Evolutionary conservation across 2,329 filamentous ascomycete genomes (phyloP), one percentile per base, ranked within the genome.

Genomic region (Fusarium setosum): DNA sequence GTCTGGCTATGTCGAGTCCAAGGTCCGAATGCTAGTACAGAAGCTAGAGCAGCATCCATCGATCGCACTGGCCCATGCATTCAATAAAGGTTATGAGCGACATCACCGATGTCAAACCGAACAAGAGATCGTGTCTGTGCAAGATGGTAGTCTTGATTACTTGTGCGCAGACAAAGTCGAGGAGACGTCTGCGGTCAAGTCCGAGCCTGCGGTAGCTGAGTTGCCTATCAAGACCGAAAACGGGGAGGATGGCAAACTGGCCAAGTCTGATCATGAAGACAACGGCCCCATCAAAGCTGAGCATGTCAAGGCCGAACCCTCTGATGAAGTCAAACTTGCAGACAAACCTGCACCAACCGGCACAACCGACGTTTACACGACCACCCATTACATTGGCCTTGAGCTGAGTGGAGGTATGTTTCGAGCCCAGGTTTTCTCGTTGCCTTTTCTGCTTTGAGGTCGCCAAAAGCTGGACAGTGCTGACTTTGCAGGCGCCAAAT

Each of bases 1-100:
- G 93, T 93, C 92, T 17, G 96, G 96, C 35, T 89, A 95, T 51
- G 93, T 99, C 5, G 93, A 98, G 77, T 97, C 96, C 15, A 97
- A 96, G 78, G 88, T 98, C 38, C 89, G 96, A 69, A 85, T 95
- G 69, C 85, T 99, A 15, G 93, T 97, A 15, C 88, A 90, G 66
- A 91, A 90, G 42, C 85, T 98, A 37, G 96, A 98, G 74, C 86
- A 90, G 56, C 93, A 96, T 69, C 83, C 87, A 40, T 91, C 90
- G 15, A 93, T 98, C 67, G 88, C 90, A 32, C 82, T 97, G 21
- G 94, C 96, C 1, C 93, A 96, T 70, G 92, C 94, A 0, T 99
- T 94, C 83, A 95, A 93, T 72, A 97, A 98, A 76, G 93, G 92
- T 4, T 97, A 96, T 74, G 92, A 97, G 70, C 88, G 96, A 62